Evolutionary conservation across 1,284 basidiomycete species (phyloP).

Genomic region (Malassezia restricta): DNA sequence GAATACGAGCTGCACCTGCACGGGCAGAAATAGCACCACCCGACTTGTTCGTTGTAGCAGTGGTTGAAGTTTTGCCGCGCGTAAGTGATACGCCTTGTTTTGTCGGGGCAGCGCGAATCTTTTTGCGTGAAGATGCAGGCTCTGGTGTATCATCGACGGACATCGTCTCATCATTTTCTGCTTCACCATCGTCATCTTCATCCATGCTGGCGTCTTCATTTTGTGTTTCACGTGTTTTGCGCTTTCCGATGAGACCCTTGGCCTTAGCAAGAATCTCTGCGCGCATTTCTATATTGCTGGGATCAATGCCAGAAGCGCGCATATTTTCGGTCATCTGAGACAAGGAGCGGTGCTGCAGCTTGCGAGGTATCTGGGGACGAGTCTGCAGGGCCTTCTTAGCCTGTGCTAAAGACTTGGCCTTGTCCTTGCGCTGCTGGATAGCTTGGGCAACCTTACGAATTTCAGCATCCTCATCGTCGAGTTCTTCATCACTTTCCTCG

Average conservation of each 20-base stretch:
- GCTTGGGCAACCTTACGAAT: conserved; percentile 61
- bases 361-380: conserved; percentile 70
- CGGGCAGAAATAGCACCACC: conserved; percentile 34
- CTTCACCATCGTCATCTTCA: conserved; percentile 49
- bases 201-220: conserved; percentile 44
- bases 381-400: conserved; percentile 80
- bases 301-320: conserved; percentile 76
- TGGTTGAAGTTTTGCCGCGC: conserved; percentile 22
- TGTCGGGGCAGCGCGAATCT: conserved; percentile 53
- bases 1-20: conserved; percentile 37
- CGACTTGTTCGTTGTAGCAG: conserved; percentile 27
- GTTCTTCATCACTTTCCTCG: conserved; percentile 65
- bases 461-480: conserved; percentile 74
- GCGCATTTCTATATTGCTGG: conserved; percentile 72
- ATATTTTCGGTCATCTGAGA: conserved; percentile 69
- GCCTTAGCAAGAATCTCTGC: conserved; percentile 71
- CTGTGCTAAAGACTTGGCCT: conserved; percentile 65
- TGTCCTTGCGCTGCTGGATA: conserved; percentile 54
- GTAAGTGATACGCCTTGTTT: conserved; percentile 47
- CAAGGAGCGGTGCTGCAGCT: conserved; percentile 63
- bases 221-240: conserved; percentile 49
- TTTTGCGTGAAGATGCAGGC: conserved; percentile 8
- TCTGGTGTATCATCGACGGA: conserved; percentile 33
- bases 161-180: conserved; percentile 50
- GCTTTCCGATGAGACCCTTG: conserved; percentile 57